Conservation (phyloP, 768 basidiomycete genomes). For the Kwoniella shandongensis region DNA sequence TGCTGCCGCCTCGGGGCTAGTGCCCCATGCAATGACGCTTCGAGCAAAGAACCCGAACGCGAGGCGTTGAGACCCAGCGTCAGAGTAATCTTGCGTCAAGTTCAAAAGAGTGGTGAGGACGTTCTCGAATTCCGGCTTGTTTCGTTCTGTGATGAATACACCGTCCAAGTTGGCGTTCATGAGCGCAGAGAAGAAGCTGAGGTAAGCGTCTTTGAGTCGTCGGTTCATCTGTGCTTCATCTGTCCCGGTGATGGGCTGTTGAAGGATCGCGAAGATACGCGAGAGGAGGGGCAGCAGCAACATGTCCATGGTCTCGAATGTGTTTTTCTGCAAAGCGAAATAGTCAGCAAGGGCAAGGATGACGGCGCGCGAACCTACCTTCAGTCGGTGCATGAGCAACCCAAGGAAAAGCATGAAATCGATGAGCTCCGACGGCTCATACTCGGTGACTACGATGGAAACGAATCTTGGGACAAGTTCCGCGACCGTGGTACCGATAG, state of each 20-base stretch:
- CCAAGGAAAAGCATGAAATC: conserved; percentile 97
- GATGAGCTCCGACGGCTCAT: conserved; percentile 85
- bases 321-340: conserved; percentile 63
- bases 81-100: conserved; percentile 72
- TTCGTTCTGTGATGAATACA: conserved; percentile 86
- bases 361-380: conserved; percentile 59
- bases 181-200: conserved; percentile 74
- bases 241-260: conserved; percentile 77
- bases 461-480: conserved; percentile 86
- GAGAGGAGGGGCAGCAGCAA: conserved; percentile 80
- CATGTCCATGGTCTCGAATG: conserved; percentile 85
- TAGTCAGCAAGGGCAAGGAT: not conserved
- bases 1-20: conserved; percentile 38
- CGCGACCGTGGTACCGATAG: conserved; percentile 80
- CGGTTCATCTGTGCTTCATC: conserved; percentile 77
- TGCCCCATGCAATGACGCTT: conserved; percentile 54
- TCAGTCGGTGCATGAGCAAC: conserved; percentile 82
- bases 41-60: conserved; percentile 72
- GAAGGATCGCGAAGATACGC: conserved; percentile 74
- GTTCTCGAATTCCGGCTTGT: conserved; percentile 64
- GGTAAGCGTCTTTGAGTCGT: conserved; percentile 85
- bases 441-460: conserved; percentile 83
- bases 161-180: conserved; percentile 76
- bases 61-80: conserved; percentile 71
- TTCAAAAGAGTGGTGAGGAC: conserved; percentile 72